These are phyloP conservation scores for Geotrichum macrosporum DNA, from an alignment of 1,139 yeast species.

Conservation along the genomic window DNA sequence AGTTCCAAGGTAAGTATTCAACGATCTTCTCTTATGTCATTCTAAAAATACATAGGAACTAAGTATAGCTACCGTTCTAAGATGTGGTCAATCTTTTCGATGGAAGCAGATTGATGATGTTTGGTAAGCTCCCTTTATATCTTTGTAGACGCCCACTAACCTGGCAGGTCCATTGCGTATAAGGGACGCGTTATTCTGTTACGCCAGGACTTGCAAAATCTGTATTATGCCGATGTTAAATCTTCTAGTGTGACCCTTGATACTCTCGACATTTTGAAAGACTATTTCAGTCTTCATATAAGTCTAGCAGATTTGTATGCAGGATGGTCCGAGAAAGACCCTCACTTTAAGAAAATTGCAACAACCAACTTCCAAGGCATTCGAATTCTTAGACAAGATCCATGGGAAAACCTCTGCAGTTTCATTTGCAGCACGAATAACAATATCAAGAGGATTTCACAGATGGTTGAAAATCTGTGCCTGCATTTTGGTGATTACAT, in stretches of 20 bases:
- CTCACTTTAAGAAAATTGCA: conserved; percentile 41
- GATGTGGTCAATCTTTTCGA: conserved; percentile 71
- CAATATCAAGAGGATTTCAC: conserved; percentile 87
- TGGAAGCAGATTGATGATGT: conserved; percentile 35
- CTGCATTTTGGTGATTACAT: conserved; percentile 63
- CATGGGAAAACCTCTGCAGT: conserved; percentile 90
- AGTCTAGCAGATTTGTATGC: conserved; percentile 51
- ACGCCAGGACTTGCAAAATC: conserved; percentile 33
- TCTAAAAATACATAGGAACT: conserved; percentile 20
- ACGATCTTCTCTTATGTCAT: too few species aligned
- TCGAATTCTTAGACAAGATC: conserved; percentile 83
- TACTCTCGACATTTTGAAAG: conserved; percentile 47
- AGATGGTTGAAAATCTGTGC: conserved; percentile 84
- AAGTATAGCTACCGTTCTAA: conserved; percentile 45
- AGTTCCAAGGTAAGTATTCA: conserved; percentile 15
- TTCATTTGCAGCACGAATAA: conserved; percentile 96
- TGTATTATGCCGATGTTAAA: conserved; percentile 35
- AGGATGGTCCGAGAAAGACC: conserved; percentile 60
- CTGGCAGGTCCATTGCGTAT: conserved; percentile 38
- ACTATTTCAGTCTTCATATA: conserved; percentile 66
- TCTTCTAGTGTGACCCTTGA: conserved; percentile 19
- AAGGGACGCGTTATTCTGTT: conserved; percentile 38
- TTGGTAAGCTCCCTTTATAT: conserved; percentile 14
- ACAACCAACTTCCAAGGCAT: conserved; percentile 56
- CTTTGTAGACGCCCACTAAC: not conserved